phyloP scores from a whole-genome alignment of 805 yeast species.

The Sugiyamaella floridensis region DNA sequence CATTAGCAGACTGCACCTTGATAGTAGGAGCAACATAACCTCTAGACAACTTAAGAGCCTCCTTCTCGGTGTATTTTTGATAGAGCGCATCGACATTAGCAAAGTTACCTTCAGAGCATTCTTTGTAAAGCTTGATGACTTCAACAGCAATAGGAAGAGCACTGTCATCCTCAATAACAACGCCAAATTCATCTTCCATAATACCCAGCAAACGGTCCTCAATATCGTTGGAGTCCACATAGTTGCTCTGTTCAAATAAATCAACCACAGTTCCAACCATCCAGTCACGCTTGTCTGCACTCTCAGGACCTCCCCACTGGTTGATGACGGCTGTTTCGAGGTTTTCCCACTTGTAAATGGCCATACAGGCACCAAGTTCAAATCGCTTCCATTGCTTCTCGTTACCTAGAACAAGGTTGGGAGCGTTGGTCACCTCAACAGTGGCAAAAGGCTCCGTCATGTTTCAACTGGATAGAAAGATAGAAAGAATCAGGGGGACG shows the following conservation, averaged over 20 bases:
- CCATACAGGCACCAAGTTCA: constrained; percentile 90
- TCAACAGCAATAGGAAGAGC: constrained; percentile 66
- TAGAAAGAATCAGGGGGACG: background rate
- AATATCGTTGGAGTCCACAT: constrained; percentile 68
- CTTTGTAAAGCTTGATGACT: constrained; percentile 58
- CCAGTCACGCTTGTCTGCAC: constrained; percentile 93
- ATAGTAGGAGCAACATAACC: constrained; percentile 35
- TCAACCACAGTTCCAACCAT: constrained; percentile 75
- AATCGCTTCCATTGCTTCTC: constrained; percentile 74
- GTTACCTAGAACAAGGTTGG: constrained; percentile 28
- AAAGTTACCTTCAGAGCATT: constrained; percentile 51
- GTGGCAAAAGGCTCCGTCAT: constrained; percentile 7
- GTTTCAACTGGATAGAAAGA: background rate
- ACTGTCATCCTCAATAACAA: constrained; percentile 80
- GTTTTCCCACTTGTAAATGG: constrained; percentile 85
- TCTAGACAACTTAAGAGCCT: constrained; percentile 32
- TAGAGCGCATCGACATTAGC: constrained; percentile 53
- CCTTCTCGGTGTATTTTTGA: constrained; percentile 49
- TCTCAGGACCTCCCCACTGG: constrained; percentile 92
- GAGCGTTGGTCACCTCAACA: constrained; percentile 8
- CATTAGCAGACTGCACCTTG: constrained; percentile 31
- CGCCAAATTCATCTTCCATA: constrained; percentile 93
- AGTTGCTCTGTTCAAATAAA: constrained; percentile 53
- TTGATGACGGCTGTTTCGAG: constrained; percentile 82
- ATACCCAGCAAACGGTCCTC: constrained; percentile 83